These are phyloP conservation scores for Colletotrichum godetiae DNA, from an alignment of 2,329 filamentous ascomycete species.

Conservation along the genomic window DNA sequence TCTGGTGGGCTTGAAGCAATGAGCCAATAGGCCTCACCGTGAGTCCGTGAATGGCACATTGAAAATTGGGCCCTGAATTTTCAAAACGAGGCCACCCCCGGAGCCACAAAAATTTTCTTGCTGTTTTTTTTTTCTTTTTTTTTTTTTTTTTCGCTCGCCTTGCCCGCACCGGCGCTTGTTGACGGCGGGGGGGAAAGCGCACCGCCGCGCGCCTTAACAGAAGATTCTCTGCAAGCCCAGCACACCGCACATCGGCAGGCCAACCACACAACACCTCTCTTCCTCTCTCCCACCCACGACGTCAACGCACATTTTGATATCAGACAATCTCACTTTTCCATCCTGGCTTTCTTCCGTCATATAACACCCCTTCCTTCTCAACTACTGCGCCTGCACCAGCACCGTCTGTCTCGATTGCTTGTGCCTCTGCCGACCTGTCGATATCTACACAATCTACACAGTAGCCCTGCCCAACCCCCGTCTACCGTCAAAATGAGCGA, in stretches of 20 bases:
- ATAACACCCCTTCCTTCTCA: conserved; percentile 17
- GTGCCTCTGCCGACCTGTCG: conserved; percentile 27
- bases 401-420: conserved; percentile 2
- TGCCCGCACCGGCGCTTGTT: too few relatives aligned
- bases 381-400: conserved; percentile 16
- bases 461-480: conserved; percentile 24
- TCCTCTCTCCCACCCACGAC: background rate
- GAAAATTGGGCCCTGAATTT: background rate
- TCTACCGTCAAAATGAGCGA: conserved; percentile 58
- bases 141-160: background rate
- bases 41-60: background rate
- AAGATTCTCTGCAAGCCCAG: background rate
- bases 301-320: conserved; percentile 1
- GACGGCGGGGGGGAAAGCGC: too few relatives aligned
- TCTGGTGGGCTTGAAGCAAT: background rate
- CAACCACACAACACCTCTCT: background rate
- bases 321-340: background rate
- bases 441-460: conserved; percentile 14
- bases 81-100: conserved; percentile 34
- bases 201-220: too few relatives aligned
- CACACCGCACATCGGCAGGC: conserved; percentile 5
- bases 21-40: background rate
- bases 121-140: background rate
- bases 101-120: conserved; percentile 33
- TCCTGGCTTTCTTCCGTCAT: conserved; percentile 28